Percentiles rank a stretch among this genome's conserved stretches.
These are phyloP conservation scores for Ophiocordyceps robertsii DNA, from an alignment of 2,329 filamentous ascomycete species.

Conservation along the genomic window DNA sequence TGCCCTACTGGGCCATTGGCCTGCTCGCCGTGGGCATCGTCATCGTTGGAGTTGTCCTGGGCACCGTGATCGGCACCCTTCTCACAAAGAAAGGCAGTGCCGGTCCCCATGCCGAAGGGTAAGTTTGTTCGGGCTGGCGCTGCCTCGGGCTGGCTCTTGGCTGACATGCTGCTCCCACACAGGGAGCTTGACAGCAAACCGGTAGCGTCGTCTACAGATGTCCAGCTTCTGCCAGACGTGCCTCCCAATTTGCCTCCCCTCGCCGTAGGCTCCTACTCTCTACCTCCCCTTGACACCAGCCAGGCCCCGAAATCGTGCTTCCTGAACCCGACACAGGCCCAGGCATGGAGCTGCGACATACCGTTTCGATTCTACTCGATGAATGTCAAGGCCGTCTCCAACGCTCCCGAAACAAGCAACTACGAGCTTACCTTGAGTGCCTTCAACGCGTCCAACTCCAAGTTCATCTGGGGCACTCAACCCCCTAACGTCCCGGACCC, in stretches of 20 bases:
- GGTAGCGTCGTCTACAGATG: slow-evolving; percentile 29
- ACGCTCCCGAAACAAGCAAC: slow-evolving; percentile 14
- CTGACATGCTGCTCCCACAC: slow-evolving; percentile 1
- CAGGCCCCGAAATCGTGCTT: slow-evolving; percentile 43
- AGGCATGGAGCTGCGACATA: slow-evolving; percentile 52
- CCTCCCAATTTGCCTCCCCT: slow-evolving; percentile 38
- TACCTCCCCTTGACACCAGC: slow-evolving; percentile 40
- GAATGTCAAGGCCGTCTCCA: slow-evolving; percentile 18
- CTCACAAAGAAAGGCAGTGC: slow-evolving; percentile 5
- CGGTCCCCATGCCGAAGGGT: slow-evolving; percentile 10
- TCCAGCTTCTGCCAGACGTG: slow-evolving; percentile 33
- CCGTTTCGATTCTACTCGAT: slow-evolving; percentile 29
- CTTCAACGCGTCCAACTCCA: slow-evolving; percentile 22
- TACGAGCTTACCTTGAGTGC: slow-evolving; percentile 28
- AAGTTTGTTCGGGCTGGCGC: slow-evolving; percentile 2
- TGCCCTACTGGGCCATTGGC: slow-evolving; percentile 49
- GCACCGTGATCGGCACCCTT: slow-evolving; percentile 29
- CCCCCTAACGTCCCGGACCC: slow-evolving; percentile 29
- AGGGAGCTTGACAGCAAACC: slow-evolving; percentile 12
- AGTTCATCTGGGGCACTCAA: slow-evolving; percentile 40
- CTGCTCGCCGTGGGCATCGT: slow-evolving; percentile 33
- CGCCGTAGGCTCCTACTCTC: slow-evolving; percentile 37
- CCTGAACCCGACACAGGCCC: slow-evolving; percentile 35
- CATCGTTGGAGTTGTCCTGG: slow-evolving; percentile 41
- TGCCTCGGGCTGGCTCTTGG: not conserved